These are phyloP conservation scores for Backusella liffmaniae DNA, from an alignment of 192 early-diverging fungal genomes.

Conservation along the genomic window DNA sequence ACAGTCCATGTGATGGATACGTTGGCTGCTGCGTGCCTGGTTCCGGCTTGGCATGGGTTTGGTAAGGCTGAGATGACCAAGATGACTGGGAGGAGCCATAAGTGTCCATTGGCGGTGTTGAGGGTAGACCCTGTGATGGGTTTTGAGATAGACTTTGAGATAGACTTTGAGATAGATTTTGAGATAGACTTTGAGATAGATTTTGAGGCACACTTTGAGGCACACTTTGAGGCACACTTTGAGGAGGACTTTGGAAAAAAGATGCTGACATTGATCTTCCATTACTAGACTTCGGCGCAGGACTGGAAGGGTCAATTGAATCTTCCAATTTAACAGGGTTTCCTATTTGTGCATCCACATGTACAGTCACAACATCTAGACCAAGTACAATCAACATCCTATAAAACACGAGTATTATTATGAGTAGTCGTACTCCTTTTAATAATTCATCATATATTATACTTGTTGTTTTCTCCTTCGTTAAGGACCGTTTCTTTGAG, in stretches of 20 bases:
- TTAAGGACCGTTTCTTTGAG: slow-evolving; percentile 50
- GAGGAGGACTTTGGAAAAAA: background rate
- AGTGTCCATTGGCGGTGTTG: background rate
- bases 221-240: too few relatives aligned
- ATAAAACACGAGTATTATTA: background rate
- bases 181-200: background rate
- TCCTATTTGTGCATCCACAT: background rate
- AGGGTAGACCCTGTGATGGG: background rate
- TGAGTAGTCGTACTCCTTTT: too few relatives aligned
- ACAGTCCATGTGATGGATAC: background rate
- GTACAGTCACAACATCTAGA: slow-evolving; percentile 36
- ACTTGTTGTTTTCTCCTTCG: slow-evolving; percentile 48
- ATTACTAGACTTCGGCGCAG: background rate
- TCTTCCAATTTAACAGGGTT: background rate
- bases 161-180: too few relatives aligned
- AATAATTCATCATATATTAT: background rate
- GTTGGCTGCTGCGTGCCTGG: background rate
- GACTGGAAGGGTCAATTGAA: background rate
- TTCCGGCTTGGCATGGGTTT: background rate
- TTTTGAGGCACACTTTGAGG: background rate
- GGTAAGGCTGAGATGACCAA: background rate
- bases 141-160: too few relatives aligned
- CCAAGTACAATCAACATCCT: slow-evolving; percentile 46
- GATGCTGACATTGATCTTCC: background rate
- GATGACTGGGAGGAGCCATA: background rate